Evolutionary conservation across 306 rosid species (phyloP).

Genomic region (Mimosa bimucronata): DNA sequence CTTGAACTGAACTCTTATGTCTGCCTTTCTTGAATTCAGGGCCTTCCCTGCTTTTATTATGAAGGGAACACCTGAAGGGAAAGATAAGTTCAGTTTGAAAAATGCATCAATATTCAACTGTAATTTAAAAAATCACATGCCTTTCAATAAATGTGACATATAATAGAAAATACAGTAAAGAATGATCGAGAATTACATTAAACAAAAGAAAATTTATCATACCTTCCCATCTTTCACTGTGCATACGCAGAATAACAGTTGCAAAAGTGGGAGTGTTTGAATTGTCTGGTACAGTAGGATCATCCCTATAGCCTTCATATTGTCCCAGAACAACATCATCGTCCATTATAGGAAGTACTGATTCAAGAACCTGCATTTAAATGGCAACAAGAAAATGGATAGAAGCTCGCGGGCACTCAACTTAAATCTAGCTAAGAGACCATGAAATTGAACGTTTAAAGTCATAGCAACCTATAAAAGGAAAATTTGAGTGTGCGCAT

Average conservation of each 20-base stretch:
- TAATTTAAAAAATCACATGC: neutral
- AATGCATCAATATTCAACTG: neutral
- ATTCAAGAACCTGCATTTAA: conserved; percentile 81
- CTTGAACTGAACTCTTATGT: conserved; percentile 89
- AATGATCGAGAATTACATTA: neutral
- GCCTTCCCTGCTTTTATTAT: conserved; percentile 97
- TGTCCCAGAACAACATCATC: conserved; percentile 94
- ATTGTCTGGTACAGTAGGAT: conserved; percentile 88
- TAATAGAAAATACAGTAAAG: neutral
- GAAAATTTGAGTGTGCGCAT: neutral
- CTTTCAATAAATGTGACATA: neutral
- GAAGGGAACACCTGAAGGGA: conserved; percentile 80
- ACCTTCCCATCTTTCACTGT: conserved; percentile 99
- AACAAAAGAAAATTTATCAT: conserved; percentile 15
- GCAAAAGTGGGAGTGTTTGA: conserved; percentile 99
- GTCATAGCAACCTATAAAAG: neutral
- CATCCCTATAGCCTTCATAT: conserved; percentile 93
- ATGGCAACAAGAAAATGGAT: conserved; percentile 19
- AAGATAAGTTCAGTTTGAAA: neutral
- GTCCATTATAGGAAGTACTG: conserved; percentile 79
- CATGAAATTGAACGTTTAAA: neutral
- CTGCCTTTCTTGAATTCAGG: conserved; percentile 82
- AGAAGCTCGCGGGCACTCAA: conserved; percentile 20
- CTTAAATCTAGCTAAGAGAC: conserved; percentile 15
- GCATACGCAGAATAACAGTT: conserved; percentile 71